These are phyloP conservation scores for Boletus tomentosulus DNA, from an alignment of 768 basidiomycete genomes.

Conservation along the genomic window DNA sequence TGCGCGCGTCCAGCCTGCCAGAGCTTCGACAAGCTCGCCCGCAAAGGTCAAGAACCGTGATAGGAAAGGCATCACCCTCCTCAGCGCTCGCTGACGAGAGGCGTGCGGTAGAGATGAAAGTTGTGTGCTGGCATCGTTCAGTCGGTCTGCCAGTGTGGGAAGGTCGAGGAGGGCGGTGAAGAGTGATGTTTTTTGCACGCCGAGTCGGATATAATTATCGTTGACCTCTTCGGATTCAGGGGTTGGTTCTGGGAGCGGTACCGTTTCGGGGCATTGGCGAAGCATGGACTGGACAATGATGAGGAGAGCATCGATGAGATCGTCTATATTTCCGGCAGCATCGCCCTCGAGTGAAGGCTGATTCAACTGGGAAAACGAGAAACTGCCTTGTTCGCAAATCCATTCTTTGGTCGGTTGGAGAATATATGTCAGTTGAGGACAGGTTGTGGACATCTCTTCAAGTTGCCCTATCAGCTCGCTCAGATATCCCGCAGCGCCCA, in stretches of 20 bases:
- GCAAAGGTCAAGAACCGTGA: conserved; percentile 55
- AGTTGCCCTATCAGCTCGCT: conserved; percentile 22
- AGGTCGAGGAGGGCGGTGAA: conserved; percentile 50
- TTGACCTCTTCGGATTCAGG: conserved; percentile 28
- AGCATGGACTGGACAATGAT: conserved; percentile 61
- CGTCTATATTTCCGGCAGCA: conserved; percentile 26
- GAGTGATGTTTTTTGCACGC: conserved; percentile 40
- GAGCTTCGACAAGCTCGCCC: conserved; percentile 51
- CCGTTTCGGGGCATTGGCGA: conserved; percentile 32
- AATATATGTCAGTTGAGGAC: conserved; percentile 27
- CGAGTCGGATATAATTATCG: conserved; percentile 52
- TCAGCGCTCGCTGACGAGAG: conserved; percentile 34
- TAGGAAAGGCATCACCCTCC: conserved; percentile 72
- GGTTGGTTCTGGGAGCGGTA: not conserved
- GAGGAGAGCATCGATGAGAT: conserved; percentile 60
- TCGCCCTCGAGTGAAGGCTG: not conserved
- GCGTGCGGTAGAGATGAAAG: conserved; percentile 35
- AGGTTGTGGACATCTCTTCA: conserved; percentile 25
- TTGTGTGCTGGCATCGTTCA: conserved; percentile 37
- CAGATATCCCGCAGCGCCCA: conserved; percentile 25
- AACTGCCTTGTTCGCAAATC: conserved; percentile 28
- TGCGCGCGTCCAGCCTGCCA: conserved; percentile 65
- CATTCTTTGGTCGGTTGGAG: conserved; percentile 27
- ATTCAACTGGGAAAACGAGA: conserved; percentile 12
- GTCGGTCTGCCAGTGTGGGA: conserved; percentile 35